Conservation (phyloP, 2,329 filamentous ascomycete species). For the Pyrenochaeta sp. region DNA sequence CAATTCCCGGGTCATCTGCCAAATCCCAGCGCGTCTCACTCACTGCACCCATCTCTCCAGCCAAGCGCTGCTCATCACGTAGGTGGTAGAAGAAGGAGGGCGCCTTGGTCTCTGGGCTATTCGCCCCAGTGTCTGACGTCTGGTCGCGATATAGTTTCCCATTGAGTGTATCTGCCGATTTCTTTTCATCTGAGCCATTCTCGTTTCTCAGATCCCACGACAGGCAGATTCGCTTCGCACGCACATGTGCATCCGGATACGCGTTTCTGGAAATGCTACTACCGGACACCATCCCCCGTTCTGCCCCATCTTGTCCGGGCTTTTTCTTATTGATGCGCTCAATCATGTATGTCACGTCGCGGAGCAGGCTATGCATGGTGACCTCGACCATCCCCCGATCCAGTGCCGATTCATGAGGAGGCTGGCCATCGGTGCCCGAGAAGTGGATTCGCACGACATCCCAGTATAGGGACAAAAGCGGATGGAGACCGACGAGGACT, state of each 20-base stretch:
- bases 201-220: conserved; percentile 8
- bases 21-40: background rate
- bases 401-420: background rate
- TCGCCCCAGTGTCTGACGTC: background rate
- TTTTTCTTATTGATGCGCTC: background rate
- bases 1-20: background rate
- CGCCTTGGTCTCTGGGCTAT: background rate
- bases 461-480: conserved; percentile 1
- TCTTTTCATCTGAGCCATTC: background rate
- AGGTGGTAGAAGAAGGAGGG: conserved; percentile 2
- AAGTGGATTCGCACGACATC: conserved; percentile 2
- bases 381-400: conserved; percentile 3
- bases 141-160: conserved; percentile 1
- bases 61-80: conserved; percentile 2
- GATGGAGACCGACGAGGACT: background rate
- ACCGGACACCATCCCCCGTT: background rate
- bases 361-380: conserved; percentile 2
- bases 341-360: conserved; percentile 1
- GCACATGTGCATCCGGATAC: conserved; percentile 1
- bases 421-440: background rate
- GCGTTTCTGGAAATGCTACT: background rate
- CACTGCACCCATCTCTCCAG: conserved; percentile 4
- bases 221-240: conserved; percentile 3
- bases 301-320: background rate
- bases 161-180: background rate